Conservation (phyloP, 345 rosid genomes). For the Corymbia maculata region DNA sequence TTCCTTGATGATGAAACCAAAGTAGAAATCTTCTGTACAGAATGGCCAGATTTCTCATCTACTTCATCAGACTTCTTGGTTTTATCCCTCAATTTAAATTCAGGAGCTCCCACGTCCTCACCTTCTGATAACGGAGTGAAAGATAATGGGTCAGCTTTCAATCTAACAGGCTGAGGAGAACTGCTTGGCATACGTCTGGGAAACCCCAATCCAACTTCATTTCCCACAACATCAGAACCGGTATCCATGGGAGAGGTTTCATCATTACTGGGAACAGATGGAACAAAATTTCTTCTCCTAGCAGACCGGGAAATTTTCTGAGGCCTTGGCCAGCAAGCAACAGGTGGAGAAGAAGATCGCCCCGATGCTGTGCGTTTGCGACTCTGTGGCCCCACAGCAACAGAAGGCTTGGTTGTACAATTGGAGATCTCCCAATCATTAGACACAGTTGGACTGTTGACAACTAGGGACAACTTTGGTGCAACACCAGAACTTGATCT, state of each 20-base stretch:
- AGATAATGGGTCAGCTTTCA: slow-evolving; percentile 64
- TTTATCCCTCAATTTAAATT: slow-evolving; percentile 64
- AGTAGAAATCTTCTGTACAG: slow-evolving; percentile 54
- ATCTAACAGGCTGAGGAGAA: slow-evolving; percentile 77
- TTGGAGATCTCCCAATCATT: slow-evolving; percentile 84
- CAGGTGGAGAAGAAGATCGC: slow-evolving; percentile 77
- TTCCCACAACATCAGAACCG: slow-evolving; percentile 54
- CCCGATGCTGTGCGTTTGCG: slow-evolving; percentile 63
- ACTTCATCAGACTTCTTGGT: slow-evolving; percentile 61
- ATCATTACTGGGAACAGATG: slow-evolving; percentile 63
- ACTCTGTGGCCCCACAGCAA: slow-evolving; percentile 50
- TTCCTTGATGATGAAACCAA: slow-evolving; percentile 57
- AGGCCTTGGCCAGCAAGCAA: slow-evolving; percentile 84
- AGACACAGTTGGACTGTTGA: slow-evolving; percentile 50
- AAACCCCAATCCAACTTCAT: slow-evolving; percentile 57
- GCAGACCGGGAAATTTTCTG: slow-evolving; percentile 80
- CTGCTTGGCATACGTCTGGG: slow-evolving; percentile 44
- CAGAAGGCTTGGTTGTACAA: slow-evolving; percentile 65
- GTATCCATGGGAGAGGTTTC: slow-evolving; percentile 55
- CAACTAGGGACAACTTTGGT: slow-evolving; percentile 60
- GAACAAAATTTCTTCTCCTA: slow-evolving; percentile 72
- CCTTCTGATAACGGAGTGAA: slow-evolving; percentile 79
- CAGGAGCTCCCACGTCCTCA: slow-evolving; percentile 82
- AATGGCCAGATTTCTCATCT: slow-evolving; percentile 61
- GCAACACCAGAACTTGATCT: slow-evolving; percentile 57